phyloP scores from a whole-genome alignment of 495 filamentous ascomycete genomes.

The Lasiosphaeriaceae sp. region DNA sequence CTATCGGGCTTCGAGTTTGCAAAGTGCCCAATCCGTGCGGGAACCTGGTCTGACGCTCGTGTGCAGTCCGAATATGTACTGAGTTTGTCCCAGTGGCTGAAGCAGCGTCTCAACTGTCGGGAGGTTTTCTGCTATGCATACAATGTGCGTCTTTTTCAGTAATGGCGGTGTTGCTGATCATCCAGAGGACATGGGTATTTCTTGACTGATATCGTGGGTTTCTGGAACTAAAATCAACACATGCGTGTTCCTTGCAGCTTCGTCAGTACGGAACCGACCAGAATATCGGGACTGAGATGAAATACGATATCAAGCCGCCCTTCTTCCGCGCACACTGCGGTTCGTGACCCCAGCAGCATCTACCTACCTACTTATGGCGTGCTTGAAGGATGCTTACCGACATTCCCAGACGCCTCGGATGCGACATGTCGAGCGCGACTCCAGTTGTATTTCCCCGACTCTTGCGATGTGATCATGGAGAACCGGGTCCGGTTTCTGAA shows the following conservation, averaged over 20 bases:
- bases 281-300: background rate
- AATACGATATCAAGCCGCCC: conserved; percentile 4
- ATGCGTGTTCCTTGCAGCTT: background rate
- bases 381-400: no score
- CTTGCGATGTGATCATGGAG: conserved; percentile 2
- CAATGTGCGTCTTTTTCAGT: conserved; percentile 4
- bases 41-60: background rate
- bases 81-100: conserved; percentile 4
- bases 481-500: conserved; percentile 11
- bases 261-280: conserved; percentile 1
- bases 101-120: background rate
- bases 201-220: background rate
- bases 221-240: background rate
- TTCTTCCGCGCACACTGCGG: conserved; percentile 10
- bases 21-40: conserved; percentile 1
- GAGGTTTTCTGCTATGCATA: conserved; percentile 10
- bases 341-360: no score
- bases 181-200: no score
- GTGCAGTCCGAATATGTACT: conserved; percentile 4
- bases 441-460: conserved; percentile 7
- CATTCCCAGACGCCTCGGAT: conserved; percentile 10
- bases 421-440: conserved; percentile 5
- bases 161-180: no score
- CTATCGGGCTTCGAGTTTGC: conserved; percentile 10
- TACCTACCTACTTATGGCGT: no score